Conservation (phyloP, 768 basidiomycete genomes). For the Rubroboletus pulcherrimus region DNA sequence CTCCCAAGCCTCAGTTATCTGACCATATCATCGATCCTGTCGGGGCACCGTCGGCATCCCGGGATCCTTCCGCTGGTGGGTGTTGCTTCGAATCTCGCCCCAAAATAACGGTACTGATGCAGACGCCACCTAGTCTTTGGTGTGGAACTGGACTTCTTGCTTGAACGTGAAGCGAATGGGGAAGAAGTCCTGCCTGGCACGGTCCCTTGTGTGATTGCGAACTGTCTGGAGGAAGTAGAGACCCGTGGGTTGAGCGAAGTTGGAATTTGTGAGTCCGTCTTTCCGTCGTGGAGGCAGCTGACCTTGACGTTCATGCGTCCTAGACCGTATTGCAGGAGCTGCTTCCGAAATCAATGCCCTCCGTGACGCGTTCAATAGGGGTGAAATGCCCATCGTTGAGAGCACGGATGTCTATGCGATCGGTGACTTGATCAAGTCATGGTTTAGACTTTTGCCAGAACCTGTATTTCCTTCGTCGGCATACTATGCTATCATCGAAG, state of each 20-base stretch:
- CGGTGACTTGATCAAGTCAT: conserved; percentile 79
- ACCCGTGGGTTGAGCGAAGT: conserved; percentile 72
- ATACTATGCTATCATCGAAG: conserved; percentile 66
- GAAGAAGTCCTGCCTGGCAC: conserved; percentile 50
- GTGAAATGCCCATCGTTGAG: conserved; percentile 56
- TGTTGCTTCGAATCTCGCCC: conserved; percentile 5
- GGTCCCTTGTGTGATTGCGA: conserved; percentile 63
- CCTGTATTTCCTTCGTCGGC: conserved; percentile 69
- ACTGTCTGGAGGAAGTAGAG: conserved; percentile 70
- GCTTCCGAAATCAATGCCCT: conserved; percentile 62
- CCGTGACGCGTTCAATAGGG: conserved; percentile 74
- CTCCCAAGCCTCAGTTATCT: conserved; percentile 66
- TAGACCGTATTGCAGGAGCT: conserved; percentile 84
- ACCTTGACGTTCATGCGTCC: background rate
- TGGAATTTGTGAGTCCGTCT: conserved; percentile 65
- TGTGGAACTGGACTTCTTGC: conserved; percentile 66
- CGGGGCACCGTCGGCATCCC: conserved; percentile 43
- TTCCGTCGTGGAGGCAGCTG: background rate
- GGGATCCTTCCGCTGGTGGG: conserved; percentile 75
- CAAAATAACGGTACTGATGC: background rate
- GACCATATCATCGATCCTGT: conserved; percentile 71
- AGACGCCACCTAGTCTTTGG: conserved; percentile 54
- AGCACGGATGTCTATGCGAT: conserved; percentile 77
- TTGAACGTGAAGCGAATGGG: conserved; percentile 59
- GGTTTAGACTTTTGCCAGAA: conserved; percentile 81